Percentiles rank a stretch among this genome's conserved stretches.
Evolutionary conservation across 768 basidiomycete species (phyloP).

Genomic region (Tylopilus vinaceipallidus): DNA sequence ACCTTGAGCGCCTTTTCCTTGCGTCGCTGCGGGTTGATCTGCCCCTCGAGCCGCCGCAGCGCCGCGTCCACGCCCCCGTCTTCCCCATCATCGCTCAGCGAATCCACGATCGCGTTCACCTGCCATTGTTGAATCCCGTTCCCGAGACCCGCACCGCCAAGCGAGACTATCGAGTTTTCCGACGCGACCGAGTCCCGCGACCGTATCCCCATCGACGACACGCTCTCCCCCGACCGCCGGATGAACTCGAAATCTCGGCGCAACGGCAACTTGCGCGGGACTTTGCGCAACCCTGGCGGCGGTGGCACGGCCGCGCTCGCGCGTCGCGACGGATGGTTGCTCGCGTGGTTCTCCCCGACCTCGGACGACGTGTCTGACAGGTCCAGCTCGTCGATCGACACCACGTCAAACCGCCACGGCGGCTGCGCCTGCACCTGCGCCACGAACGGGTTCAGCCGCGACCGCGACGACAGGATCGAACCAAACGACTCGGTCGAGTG

Average conservation of each 20-base stretch:
- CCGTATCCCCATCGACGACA: constrained; percentile 77
- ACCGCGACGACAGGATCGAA: constrained; percentile 31
- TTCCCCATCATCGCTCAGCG: constrained; percentile 70
- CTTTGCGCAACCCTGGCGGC: constrained; percentile 55
- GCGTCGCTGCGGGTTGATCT: constrained; percentile 73
- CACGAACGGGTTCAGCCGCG: constrained; percentile 30
- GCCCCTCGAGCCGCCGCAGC: constrained; percentile 76
- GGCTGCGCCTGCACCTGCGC: constrained; percentile 38
- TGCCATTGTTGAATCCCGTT: constrained; percentile 75
- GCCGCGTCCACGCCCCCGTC: constrained; percentile 83
- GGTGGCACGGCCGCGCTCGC: constrained; percentile 28
- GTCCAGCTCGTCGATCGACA: constrained; percentile 77
- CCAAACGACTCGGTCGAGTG: constrained; percentile 35
- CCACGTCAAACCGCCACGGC: constrained; percentile 67
- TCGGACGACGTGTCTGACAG: constrained; percentile 76
- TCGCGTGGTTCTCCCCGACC: constrained; percentile 30
- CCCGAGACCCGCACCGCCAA: constrained; percentile 38
- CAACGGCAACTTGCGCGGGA: constrained; percentile 60
- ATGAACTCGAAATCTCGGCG: constrained; percentile 83
- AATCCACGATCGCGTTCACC: constrained; percentile 73
- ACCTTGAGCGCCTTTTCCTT: constrained; percentile 74
- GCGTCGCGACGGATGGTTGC: constrained; percentile 18
- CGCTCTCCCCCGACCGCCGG: constrained; percentile 61
- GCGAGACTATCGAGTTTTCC: constrained; percentile 34
- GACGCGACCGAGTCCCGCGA: constrained; percentile 61